Evolutionary conservation across 2,329 filamentous ascomycete species (phyloP).

Genomic region (Penicillium glabrum): DNA sequence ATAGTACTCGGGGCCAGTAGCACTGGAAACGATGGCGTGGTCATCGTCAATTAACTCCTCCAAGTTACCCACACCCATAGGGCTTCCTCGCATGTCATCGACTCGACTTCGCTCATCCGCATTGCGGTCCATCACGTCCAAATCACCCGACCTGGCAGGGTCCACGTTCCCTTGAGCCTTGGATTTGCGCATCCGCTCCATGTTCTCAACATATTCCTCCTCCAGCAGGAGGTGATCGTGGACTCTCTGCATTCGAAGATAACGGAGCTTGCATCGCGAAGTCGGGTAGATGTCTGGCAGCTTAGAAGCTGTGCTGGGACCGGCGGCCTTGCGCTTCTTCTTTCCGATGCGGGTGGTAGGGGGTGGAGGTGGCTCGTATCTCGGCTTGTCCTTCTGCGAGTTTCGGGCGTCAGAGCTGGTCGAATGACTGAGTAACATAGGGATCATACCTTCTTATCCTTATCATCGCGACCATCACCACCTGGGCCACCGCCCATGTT

Average conservation of each 20-base stretch:
- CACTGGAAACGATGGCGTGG: constrained; percentile 96
- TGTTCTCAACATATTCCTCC: constrained; percentile 98
- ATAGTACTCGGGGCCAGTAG: constrained; percentile 97
- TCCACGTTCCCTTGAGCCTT: constrained; percentile 67
- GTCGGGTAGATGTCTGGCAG: constrained; percentile 92
- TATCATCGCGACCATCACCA: constrained; percentile 76
- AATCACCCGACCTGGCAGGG: constrained; percentile 59
- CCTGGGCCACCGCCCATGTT: constrained; percentile 74
- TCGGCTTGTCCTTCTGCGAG: constrained; percentile 94
- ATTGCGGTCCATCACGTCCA: constrained; percentile 79
- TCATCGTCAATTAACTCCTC: constrained; percentile 99
- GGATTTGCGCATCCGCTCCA: constrained; percentile 90
- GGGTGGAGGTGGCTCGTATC: constrained; percentile 97
- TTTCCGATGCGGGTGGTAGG: constrained; percentile 95
- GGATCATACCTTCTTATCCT: constrained; percentile 81
- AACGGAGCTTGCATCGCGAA: constrained; percentile 93
- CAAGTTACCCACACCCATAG: constrained; percentile 96
- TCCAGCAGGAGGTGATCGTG: constrained; percentile 96
- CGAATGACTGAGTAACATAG: not conserved
- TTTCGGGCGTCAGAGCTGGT: constrained; percentile 15
- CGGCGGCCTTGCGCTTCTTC: constrained; percentile 96
- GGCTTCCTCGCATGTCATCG: constrained; percentile 97
- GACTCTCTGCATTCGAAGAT: constrained; percentile 96
- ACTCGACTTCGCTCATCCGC: constrained; percentile 93
- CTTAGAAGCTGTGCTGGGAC: constrained; percentile 92